Conservation (phyloP, 129 eudicot species). For the Helianthus annuus region HanXRQr2.0-SUNRISE NC_035435.2:24910320-24910819, state of each 20-base stretch:
- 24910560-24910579: conserved; percentile 62
- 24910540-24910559: conserved; percentile 20
- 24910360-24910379: conserved; percentile 65
- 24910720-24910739: not conserved
- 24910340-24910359: conserved; percentile 99
- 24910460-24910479: not conserved
- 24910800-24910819: not conserved
- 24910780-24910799: not conserved
- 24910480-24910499: not conserved
- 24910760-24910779: not conserved
- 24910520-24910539: not conserved
- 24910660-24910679: conserved; percentile 35
- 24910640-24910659: conserved; percentile 90
- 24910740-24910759: not conserved
- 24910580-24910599: conserved; percentile 99
- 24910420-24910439: not conserved
- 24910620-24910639: conserved; percentile 86
- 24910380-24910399: not conserved
- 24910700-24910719: not conserved
- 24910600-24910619: conserved; percentile 92
- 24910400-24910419: not conserved
- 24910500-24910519: not conserved
- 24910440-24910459: not conserved
- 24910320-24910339: conserved; percentile 76
- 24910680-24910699: not conserved